Base-by-base conservation (phyloP, 169 alveolate genomes). In the Plasmodium falciparum region DNA sequence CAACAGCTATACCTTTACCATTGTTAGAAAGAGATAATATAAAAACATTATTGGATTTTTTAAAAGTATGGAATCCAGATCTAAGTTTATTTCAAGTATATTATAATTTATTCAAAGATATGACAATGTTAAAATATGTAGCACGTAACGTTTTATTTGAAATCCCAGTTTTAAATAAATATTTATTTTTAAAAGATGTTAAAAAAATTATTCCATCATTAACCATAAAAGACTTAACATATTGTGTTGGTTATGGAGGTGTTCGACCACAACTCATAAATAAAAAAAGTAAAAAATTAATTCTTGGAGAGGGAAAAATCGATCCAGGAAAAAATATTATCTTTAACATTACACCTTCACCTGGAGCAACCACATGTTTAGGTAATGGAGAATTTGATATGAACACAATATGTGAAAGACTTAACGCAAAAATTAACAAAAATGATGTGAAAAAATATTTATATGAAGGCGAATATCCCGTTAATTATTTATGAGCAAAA, bases 321-420 rank as follows among this genome's bases (percentile, higher is more conserved):
- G 83, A 88, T 20, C 43, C 95, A 65, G 95, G 96, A 15, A 93
- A 93, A 22, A 95, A 95, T 17, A 91, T 94, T 56, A 95, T 95
- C 3, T 95, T 95, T 91, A 95, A 95, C 76, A 92, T 95, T 39
- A 94, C 97, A 0, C 96, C 97, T 29, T 95, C 97, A 11, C 97
- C 97, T 2, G 97, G 97, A 4, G 97, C 97, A 50, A 95, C 97
- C 17, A 95, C 97, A 12, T 95, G 97, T 74, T 86, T 95, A 20
- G 95, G 97, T 5, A 95, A 93, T 75, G 96, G 97, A 13, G 97
- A 94, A 63, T 72, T 80, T 15, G 97, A 95, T 75, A 92, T 93
- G 96, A 88, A 95, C 70, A 94, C 93, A 11, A 94, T 95, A 9
- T 93, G 97, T 88, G 94, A 91, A 61, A 61, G 91, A 26, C 65